These are phyloP conservation scores for Rhodotorula babjevae DNA, from an alignment of 768 basidiomycete species.

Conservation along the genomic window DNA sequence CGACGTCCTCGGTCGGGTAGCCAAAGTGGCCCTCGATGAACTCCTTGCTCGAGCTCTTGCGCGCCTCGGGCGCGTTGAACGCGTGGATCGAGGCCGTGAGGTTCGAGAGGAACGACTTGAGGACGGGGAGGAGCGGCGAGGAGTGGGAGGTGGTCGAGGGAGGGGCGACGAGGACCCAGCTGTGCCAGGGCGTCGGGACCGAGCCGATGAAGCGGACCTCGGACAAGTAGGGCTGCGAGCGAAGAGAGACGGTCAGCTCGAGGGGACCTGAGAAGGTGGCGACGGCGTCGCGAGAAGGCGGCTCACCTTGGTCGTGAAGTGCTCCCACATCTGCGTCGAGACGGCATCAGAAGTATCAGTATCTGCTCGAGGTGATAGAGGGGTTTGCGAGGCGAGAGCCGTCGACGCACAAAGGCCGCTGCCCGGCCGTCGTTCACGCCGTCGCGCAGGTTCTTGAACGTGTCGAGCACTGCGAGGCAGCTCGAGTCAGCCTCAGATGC, in stretches of 20 bases:
- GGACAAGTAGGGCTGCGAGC: conserved; percentile 23
- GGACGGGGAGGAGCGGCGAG: conserved; percentile 28
- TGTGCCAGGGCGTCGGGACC: conserved; percentile 85
- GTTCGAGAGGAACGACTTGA: conserved; percentile 58
- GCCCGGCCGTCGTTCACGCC: conserved; percentile 85
- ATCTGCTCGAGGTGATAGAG: too few species aligned
- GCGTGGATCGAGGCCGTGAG: conserved; percentile 63
- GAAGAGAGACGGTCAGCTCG: too few species aligned
- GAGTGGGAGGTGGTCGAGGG: conserved; percentile 12
- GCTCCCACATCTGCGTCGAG: conserved; percentile 38
- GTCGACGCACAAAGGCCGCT: conserved; percentile 64
- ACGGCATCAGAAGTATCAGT: too few species aligned
- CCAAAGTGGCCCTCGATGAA: conserved; percentile 76
- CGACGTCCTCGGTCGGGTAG: conserved; percentile 74
- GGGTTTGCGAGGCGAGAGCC: too few species aligned
- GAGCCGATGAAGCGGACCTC: conserved; percentile 38
- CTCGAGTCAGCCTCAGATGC: neutral
- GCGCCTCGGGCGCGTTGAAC: conserved; percentile 56
- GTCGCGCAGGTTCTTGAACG: conserved; percentile 67
- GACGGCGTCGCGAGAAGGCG: conserved; percentile 54
- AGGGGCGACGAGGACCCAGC: conserved; percentile 75
- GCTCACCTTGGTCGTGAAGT: conserved; percentile 74
- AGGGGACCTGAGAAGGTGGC: too few species aligned
- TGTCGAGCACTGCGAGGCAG: conserved; percentile 62
- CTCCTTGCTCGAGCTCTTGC: conserved; percentile 60